These are phyloP conservation scores for Endoconidiophora laricicola DNA, from an alignment of 2,329 filamentous ascomycete genomes.

Conservation along the genomic window DNA sequence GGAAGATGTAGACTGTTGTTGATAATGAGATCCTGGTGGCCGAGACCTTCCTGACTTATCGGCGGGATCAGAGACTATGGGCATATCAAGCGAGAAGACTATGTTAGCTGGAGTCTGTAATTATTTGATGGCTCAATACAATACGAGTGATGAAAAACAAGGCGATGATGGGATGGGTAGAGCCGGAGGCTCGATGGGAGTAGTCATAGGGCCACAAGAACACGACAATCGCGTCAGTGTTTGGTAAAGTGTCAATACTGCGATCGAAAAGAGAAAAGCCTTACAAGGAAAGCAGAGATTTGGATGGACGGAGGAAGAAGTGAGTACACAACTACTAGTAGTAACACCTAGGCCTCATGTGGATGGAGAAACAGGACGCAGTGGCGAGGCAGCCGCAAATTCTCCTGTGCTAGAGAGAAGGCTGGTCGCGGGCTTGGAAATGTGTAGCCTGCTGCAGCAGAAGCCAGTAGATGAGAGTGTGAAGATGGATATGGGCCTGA, in stretches of 20 bases:
- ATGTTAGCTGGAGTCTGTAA: background rate
- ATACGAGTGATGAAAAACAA: background rate
- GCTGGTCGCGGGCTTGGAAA: background rate
- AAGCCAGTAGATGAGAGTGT: background rate
- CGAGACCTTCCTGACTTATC: constrained; percentile 9
- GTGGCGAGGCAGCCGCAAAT: no score
- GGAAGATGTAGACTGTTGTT: constrained; percentile 2
- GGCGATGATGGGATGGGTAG: background rate
- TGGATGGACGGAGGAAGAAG: no score
- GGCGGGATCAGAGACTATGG: constrained; percentile 8
- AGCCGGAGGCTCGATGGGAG: no score
- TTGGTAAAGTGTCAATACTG: no score
- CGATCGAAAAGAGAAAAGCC: no score
- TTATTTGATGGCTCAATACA: background rate
- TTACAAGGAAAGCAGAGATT: no score
- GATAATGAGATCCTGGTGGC: constrained; percentile 2
- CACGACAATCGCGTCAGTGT: no score
- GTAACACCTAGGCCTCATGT: no score
- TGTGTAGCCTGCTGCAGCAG: background rate
- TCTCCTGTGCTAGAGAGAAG: background rate
- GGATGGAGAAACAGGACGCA: no score
- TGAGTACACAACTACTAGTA: no score
- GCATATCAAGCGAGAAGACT: background rate
- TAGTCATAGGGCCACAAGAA: no score
- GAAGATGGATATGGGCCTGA: background rate